These are phyloP conservation scores for Centrapalus pauciflorus DNA, from an alignment of 129 eudicot genomes.

Conservation along the genomic window DNA sequence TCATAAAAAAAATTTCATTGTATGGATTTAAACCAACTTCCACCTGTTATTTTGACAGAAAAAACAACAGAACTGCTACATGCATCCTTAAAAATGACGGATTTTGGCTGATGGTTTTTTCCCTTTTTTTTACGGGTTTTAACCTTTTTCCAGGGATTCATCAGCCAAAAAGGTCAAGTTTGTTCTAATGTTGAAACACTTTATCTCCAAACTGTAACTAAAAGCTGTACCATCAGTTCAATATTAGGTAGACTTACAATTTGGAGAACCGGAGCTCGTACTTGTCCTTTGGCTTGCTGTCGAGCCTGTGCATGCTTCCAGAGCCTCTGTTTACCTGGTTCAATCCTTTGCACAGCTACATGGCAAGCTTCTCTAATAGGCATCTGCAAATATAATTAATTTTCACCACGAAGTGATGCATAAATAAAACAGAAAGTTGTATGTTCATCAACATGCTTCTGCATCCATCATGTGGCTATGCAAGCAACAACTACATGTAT, in stretches of 20 bases:
- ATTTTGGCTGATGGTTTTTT: background rate
- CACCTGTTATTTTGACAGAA: too few species aligned
- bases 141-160: conserved; percentile 39
- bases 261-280: conserved; percentile 77
- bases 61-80: too few species aligned
- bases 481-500: background rate
- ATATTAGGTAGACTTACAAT: conserved; percentile 45
- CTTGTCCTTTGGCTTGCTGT: conserved; percentile 74
- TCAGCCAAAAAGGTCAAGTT: conserved; percentile 47
- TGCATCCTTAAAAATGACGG: conserved; percentile 1
- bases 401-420: background rate
- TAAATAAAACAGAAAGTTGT: background rate
- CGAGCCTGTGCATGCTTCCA: conserved; percentile 99
- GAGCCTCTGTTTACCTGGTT: conserved; percentile 80
- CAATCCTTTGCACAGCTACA: conserved; percentile 83
- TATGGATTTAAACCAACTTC: background rate
- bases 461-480: background rate
- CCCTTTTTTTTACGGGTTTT: conserved; percentile 54
- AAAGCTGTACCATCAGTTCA: background rate
- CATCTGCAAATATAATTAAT: conserved; percentile 52
- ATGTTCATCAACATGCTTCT: background rate
- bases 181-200: conserved; percentile 19
- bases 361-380: conserved; percentile 98
- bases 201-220: background rate
- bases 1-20: too few species aligned